Evolutionary conservation across 2,329 filamentous ascomycete species (phyloP).

Genomic region (Plenodomus lindquistii): DNA sequence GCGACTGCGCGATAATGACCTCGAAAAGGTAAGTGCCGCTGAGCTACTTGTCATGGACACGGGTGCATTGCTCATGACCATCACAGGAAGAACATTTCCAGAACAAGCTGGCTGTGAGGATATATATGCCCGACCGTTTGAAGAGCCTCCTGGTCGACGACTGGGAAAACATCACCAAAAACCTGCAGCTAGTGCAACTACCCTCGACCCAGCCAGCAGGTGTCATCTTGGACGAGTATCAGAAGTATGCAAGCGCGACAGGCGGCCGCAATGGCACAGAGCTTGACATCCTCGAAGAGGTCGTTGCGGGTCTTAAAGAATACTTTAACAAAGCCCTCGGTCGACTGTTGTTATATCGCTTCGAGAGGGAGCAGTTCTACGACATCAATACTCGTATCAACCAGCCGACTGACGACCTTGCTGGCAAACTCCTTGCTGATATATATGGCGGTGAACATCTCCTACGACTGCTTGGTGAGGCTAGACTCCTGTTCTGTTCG

Average conservation of each 20-base stretch:
- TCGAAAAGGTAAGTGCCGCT: constrained; percentile 68
- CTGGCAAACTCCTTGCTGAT: constrained; percentile 74
- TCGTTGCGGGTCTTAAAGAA: constrained; percentile 80
- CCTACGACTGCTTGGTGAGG: constrained; percentile 81
- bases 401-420: constrained; percentile 61
- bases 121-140: constrained; percentile 84
- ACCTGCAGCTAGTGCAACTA: constrained; percentile 83
- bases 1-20: constrained; percentile 76
- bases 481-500: not conserved
- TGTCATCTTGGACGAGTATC: constrained; percentile 80
- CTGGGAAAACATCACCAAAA: constrained; percentile 98
- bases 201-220: constrained; percentile 77
- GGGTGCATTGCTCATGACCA: constrained; percentile 8
- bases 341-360: constrained; percentile 88
- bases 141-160: constrained; percentile 95
- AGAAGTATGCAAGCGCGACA: constrained; percentile 70
- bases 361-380: constrained; percentile 87
- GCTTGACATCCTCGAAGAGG: constrained; percentile 85
- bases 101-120: constrained; percentile 79
- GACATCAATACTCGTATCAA: constrained; percentile 74
- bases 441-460: constrained; percentile 94
- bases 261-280: constrained; percentile 65
- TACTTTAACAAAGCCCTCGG: constrained; percentile 93
- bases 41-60: not conserved
- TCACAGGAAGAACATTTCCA: constrained; percentile 85